Base-by-base conservation (phyloP, 2,329 filamentous ascomycete genomes). In the Neofusicoccum sp. region DNA sequence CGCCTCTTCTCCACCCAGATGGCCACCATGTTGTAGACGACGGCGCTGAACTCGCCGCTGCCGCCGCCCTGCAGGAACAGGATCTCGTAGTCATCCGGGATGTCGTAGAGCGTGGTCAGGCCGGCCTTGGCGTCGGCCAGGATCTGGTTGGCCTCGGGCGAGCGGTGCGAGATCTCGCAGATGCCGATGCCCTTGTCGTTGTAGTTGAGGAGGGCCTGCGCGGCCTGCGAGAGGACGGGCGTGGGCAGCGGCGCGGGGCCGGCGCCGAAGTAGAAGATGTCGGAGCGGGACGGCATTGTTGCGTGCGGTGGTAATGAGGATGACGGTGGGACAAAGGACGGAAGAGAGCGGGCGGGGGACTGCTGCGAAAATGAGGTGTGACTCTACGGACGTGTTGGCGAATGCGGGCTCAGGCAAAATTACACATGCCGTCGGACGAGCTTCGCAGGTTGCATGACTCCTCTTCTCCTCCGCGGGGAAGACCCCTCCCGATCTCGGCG, bases 161-260 rank as follows among this genome's bases (percentile, higher is more conserved):
- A 96, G 65, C 93, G 90, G 75, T 98, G 93, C 8, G 89, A 93
- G 73, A 96, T 91, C 76, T 98, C 93, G 64, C 90, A 91, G 44
- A 97, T 84, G 57, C 92, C 92, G 59, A 97, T 82, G 61, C 93
- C 93, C 40, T 86, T 90, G 73, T 85, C 81, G 48, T 93, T 81
- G 80, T 86, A 96, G 80, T 97, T 89, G 65, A 96, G 76, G 4
- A 98, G 86, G 1, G 90, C 89, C 71, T 86, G 75, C 1, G 91
- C 86, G 54, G 91, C 92, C 45, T 81, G 82, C 74, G 95, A 86
- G 53, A 97, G 84, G 24, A 97, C 90, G 3, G 85, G 78, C 11
- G 90, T 96, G 26, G 93, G 93, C 16, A 98, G 83, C 33, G 86
- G 81, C n/a, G 93, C 92, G 51, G 93, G 93, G 64, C 93, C 93